Evolutionary conservation across 2,329 filamentous ascomycete genomes (phyloP).

Genomic region (Fusarium sp.): DNA sequence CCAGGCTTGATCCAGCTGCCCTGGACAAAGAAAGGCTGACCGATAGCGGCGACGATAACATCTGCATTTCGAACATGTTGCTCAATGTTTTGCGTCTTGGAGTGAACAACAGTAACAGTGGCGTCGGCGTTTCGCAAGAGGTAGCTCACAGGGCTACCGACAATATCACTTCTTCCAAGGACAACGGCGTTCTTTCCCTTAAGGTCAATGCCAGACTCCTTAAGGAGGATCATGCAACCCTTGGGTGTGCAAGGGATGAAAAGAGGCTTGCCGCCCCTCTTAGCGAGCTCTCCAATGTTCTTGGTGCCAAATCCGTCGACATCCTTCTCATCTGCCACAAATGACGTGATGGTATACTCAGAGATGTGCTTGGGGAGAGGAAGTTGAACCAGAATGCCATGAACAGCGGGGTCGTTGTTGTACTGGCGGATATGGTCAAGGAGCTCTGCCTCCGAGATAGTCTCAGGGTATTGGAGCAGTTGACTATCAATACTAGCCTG

Average conservation of each 20-base stretch:
- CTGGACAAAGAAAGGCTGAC: constrained; percentile 86
- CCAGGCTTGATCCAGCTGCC: constrained; percentile 96
- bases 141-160: constrained; percentile 96
- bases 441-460: constrained; percentile 85
- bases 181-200: constrained; percentile 95
- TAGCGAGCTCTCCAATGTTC: constrained; percentile 97
- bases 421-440: constrained; percentile 82
- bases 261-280: constrained; percentile 87
- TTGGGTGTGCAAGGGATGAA: constrained; percentile 97
- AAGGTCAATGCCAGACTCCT: constrained; percentile 84
- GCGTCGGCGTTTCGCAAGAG: constrained; percentile 95
- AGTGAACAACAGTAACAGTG: constrained; percentile 96
- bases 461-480: constrained; percentile 83
- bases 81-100: constrained; percentile 79
- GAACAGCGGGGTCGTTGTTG: constrained; percentile 87
- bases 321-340: constrained; percentile 93
- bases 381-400: constrained; percentile 94
- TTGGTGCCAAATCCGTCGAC: constrained; percentile 94
- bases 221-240: constrained; percentile 92
- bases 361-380: constrained; percentile 90
- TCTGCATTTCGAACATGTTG: constrained; percentile 85
- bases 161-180: constrained; percentile 94
- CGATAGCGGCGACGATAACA: constrained; percentile 92
- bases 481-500: constrained; percentile 92
- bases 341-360: constrained; percentile 89